phyloP scores from a whole-genome alignment of 2,329 filamentous ascomycete genomes.

The Cladosporium sp. region DNA sequence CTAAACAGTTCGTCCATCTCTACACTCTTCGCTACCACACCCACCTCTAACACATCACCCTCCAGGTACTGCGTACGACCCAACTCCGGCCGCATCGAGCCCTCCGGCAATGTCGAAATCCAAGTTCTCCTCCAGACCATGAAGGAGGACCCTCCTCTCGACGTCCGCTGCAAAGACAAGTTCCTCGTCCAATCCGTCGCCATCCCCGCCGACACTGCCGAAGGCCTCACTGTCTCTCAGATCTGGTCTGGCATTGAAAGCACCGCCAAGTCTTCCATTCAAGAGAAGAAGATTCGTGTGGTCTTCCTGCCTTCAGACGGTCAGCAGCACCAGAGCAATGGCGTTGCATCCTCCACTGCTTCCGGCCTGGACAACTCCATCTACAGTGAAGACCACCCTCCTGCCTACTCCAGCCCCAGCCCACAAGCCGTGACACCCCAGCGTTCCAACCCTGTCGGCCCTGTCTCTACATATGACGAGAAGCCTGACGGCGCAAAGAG shows the following conservation, averaged over 20 bases:
- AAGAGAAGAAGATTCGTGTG: constrained; percentile 96
- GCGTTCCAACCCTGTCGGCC: constrained; percentile 40
- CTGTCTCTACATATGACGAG: constrained; percentile 43
- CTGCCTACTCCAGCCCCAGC: constrained; percentile 59
- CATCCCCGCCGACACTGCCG: constrained; percentile 74
- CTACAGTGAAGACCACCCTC: constrained; percentile 46
- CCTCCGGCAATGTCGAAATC: constrained; percentile 86
- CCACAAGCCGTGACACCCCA: constrained; percentile 50
- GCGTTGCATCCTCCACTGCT: constrained; percentile 28
- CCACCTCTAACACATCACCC: neutral
- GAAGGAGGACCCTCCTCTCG: constrained; percentile 86
- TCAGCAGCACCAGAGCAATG: constrained; percentile 30
- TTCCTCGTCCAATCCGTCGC: constrained; percentile 92
- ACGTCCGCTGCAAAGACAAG: constrained; percentile 94
- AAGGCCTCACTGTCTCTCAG: constrained; percentile 75
- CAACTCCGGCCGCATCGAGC: constrained; percentile 94
- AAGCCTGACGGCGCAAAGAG: constrained; percentile 45
- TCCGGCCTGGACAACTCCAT: constrained; percentile 22
- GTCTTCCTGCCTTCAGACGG: constrained; percentile 72
- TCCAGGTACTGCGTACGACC: constrained; percentile 93
- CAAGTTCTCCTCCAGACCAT: constrained; percentile 97
- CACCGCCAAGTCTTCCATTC: constrained; percentile 72
- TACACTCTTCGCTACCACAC: neutral
- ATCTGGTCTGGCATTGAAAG: constrained; percentile 78
- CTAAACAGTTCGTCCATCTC: constrained; percentile 79